phyloP scores from a whole-genome alignment of 1,284 basidiomycete genomes.

The Ceratobasidium sp. region DNA sequence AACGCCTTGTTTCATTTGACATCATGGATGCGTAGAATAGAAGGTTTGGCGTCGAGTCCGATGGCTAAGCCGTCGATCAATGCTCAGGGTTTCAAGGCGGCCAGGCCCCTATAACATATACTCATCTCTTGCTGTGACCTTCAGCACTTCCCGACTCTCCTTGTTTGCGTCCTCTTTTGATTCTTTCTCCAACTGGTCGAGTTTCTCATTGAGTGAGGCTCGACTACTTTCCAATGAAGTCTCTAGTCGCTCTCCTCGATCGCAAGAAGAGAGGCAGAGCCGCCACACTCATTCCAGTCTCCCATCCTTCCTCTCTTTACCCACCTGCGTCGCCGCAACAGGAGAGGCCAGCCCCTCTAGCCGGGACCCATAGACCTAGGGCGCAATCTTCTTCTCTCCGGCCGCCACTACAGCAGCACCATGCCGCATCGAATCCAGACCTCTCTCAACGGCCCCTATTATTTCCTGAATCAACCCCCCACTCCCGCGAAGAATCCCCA shows the following conservation, averaged over 20 bases:
- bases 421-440: neutral
- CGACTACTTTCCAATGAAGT: conserved; percentile 34
- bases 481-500: conserved; percentile 6
- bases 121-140: neutral
- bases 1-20: no score
- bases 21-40: no score
- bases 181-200: conserved; percentile 4
- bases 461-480: neutral
- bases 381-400: neutral
- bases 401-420: conserved; percentile 1
- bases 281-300: conserved; percentile 29
- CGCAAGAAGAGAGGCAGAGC: conserved; percentile 27
- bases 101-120: conserved; percentile 30
- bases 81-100: conserved; percentile 18
- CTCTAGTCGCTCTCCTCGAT: conserved; percentile 36
- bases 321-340: neutral
- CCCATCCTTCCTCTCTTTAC: neutral
- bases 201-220: conserved; percentile 30
- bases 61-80: conserved; percentile 1
- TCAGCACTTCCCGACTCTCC: neutral
- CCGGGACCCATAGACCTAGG: neutral
- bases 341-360: neutral
- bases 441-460: neutral
- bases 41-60: no score
- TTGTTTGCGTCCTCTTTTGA: neutral